Conservation (phyloP, 495 filamentous ascomycete species). For the Podospora appendiculata region DNA sequence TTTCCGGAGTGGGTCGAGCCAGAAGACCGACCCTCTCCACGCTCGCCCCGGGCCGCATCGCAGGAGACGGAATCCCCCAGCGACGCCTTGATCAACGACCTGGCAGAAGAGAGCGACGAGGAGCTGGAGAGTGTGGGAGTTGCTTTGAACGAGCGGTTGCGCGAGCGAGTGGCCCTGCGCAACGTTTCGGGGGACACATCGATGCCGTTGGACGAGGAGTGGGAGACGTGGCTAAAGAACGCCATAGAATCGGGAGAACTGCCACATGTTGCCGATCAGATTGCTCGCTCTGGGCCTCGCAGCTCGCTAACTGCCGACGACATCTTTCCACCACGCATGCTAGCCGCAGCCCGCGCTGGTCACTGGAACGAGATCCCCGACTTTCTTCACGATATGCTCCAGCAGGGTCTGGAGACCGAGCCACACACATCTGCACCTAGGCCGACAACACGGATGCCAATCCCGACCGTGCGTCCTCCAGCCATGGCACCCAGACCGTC, state of each 20-base stretch:
- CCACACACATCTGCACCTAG: background rate
- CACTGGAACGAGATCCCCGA: conserved; percentile 45
- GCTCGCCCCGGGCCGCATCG: conserved; percentile 4
- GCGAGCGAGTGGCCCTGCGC: conserved; percentile 56
- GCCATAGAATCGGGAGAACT: conserved; percentile 55
- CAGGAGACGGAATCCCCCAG: conserved; percentile 7
- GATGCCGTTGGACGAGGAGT: conserved; percentile 66
- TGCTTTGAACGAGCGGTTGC: conserved; percentile 64
- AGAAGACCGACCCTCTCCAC: conserved; percentile 23
- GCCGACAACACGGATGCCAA: background rate
- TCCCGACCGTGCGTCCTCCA: background rate
- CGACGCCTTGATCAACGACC: conserved; percentile 28
- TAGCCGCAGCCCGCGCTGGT: conserved; percentile 39
- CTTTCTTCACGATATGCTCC: conserved; percentile 38
- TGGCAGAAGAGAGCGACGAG: conserved; percentile 53
- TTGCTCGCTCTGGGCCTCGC: conserved; percentile 21
- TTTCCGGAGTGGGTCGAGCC: conserved; percentile 49
- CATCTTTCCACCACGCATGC: conserved; percentile 34
- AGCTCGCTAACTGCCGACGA: conserved; percentile 22
- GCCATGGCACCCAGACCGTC: background rate
- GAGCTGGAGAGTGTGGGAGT: conserved; percentile 65
- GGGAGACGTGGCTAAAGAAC: conserved; percentile 83
- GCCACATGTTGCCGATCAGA: conserved; percentile 33
- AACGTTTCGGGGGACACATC: conserved; percentile 52
- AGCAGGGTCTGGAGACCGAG: conserved; percentile 14